Evolutionary conservation across 176 grass and related monocot genomes (phyloP).

Genomic region (Dactylis glomerata): DNA sequence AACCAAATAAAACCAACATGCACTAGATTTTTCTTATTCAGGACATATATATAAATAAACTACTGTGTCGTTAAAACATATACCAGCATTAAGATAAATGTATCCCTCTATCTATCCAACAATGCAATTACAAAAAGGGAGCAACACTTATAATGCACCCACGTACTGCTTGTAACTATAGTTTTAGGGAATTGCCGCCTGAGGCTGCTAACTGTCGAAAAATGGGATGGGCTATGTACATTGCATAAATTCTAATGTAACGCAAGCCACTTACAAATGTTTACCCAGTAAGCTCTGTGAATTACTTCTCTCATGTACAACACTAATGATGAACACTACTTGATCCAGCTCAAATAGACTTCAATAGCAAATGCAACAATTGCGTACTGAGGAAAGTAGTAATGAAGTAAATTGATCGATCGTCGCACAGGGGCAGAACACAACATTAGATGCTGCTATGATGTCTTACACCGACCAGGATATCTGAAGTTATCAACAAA

Average conservation of each 20-base stretch:
- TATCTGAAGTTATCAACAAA: background rate
- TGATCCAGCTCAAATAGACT: background rate
- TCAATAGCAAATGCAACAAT: background rate
- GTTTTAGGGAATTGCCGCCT: background rate
- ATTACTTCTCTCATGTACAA: background rate
- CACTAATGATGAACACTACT: background rate
- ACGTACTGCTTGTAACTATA: background rate
- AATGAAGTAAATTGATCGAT: background rate
- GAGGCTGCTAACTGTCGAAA: background rate
- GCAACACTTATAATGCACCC: background rate
- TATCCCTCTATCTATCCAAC: background rate
- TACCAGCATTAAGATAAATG: background rate
- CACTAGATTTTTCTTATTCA: background rate
- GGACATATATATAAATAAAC: conserved; percentile 3
- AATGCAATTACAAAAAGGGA: background rate
- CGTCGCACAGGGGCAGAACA: background rate
- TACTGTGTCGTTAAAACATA: background rate
- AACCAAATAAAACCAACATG: background rate
- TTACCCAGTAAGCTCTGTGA: background rate
- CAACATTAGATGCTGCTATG: background rate
- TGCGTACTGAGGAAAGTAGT: background rate
- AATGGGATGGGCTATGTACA: background rate
- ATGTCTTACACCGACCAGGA: background rate
- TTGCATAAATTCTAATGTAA: background rate
- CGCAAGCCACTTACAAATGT: background rate